These are phyloP conservation scores for Adansonia gregorii DNA, from an alignment of 441 rosid species.

Conservation along the genomic window DNA sequence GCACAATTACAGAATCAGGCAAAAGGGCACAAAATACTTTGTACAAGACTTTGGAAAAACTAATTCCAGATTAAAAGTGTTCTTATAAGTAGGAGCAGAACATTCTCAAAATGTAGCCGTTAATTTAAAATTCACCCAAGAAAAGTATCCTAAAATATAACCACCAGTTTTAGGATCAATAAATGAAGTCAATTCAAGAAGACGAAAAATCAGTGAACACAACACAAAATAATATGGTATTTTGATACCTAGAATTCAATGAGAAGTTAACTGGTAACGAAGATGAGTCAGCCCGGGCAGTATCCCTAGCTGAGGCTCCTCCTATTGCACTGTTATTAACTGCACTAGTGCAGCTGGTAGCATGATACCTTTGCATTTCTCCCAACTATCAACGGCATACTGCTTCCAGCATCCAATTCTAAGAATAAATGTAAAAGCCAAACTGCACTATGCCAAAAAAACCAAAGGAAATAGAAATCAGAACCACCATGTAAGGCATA, in stretches of 20 bases:
- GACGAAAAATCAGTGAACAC: background rate
- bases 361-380: slow-evolving; percentile 99
- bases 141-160: background rate
- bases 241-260: slow-evolving; percentile 68
- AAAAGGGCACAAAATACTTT: background rate
- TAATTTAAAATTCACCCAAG: background rate
- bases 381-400: slow-evolving; percentile 86
- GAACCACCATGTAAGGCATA: background rate
- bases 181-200: background rate
- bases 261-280: slow-evolving; percentile 61
- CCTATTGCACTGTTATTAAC: slow-evolving; percentile 82
- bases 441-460: slow-evolving; percentile 37
- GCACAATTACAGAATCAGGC: background rate
- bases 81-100: background rate
- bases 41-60: slow-evolving; percentile 3
- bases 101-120: background rate
- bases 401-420: slow-evolving; percentile 72
- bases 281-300: slow-evolving; percentile 75
- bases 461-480: background rate
- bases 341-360: slow-evolving; percentile 89
- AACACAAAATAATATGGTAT: background rate
- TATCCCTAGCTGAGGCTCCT: slow-evolving; percentile 81
- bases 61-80: background rate
- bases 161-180: background rate
- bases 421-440: slow-evolving; percentile 42